phyloP scores from a whole-genome alignment of 768 basidiomycete species.

The Termitomyces sp. region DNA sequence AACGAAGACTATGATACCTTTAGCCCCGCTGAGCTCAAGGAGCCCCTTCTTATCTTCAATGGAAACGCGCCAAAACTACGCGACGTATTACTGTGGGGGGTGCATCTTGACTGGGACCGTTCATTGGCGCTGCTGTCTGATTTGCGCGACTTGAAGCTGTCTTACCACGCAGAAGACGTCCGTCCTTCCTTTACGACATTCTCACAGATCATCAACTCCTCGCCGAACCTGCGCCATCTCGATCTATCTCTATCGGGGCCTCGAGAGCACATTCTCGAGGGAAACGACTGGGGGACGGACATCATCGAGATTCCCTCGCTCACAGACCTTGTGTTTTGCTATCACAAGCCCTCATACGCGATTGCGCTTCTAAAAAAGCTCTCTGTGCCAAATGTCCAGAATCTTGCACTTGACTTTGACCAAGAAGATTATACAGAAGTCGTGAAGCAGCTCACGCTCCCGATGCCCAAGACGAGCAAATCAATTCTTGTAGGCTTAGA shows the following conservation, averaged over 20 bases:
- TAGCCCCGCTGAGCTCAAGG: conserved; percentile 31
- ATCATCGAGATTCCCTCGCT: conserved; percentile 33
- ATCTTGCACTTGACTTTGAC: conserved; percentile 52
- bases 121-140: conserved; percentile 36
- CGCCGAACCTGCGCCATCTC: conserved; percentile 49
- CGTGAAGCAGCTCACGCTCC: conserved; percentile 34
- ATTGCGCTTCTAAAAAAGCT: conserved; percentile 32
- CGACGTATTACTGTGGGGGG: conserved; percentile 53
- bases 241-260: conserved; percentile 56
- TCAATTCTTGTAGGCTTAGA: conserved; percentile 45
- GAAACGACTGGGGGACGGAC: conserved; percentile 28
- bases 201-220: conserved; percentile 40
- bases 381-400: conserved; percentile 31
- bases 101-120: conserved; percentile 62
- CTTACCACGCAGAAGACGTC: conserved; percentile 57
- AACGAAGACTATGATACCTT: conserved; percentile 35
- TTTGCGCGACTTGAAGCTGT: conserved; percentile 49
- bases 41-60: conserved; percentile 43
- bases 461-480: conserved; percentile 30
- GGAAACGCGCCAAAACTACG: conserved; percentile 48
- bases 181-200: conserved; percentile 56
- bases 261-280: conserved; percentile 25
- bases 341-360: conserved; percentile 33
- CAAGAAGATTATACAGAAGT: conserved; percentile 48
- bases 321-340: conserved; percentile 30